Conservation (phyloP, 148 eudicot species). For the Amaranthus palmeri region DNA sequence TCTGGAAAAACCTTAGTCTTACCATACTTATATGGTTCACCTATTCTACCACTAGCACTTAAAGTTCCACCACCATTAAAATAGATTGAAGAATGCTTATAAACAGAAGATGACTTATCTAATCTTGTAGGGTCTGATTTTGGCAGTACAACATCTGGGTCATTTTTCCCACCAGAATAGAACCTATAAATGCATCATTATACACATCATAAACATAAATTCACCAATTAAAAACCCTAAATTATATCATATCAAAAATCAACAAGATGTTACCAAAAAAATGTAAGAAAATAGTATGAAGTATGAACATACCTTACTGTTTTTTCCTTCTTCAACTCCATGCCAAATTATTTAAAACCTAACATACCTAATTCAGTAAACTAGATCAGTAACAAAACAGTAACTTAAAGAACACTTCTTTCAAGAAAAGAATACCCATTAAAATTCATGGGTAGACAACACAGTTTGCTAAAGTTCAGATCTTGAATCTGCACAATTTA, state of each 20-base stretch:
- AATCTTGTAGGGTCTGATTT: conserved; percentile 38
- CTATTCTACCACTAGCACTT: conserved; percentile 35
- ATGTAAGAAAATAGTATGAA: background rate
- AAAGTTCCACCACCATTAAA: conserved; percentile 29
- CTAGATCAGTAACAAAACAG: conserved; percentile 10
- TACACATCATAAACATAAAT: conserved; percentile 7
- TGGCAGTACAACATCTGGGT: conserved; percentile 42
- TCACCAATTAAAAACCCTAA: background rate
- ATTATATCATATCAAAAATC: conserved; percentile 5
- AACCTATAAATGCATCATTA: conserved; percentile 46
- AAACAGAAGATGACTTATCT: conserved; percentile 51
- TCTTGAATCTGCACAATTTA: conserved; percentile 5
- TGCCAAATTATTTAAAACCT: conserved; percentile 25
- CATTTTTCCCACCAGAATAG: conserved; percentile 58
- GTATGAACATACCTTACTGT: conserved; percentile 50
- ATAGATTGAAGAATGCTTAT: conserved; percentile 44
- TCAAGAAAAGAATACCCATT: conserved; percentile 13
- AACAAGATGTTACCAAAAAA: conserved; percentile 7
- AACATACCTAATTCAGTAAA: conserved; percentile 17
- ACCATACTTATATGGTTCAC: conserved; percentile 45
- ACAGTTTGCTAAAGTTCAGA: conserved; percentile 7
- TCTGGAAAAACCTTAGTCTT: conserved; percentile 54
- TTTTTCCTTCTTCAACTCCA: conserved; percentile 74
- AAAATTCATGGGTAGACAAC: background rate
- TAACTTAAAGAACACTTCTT: conserved; percentile 2